A percentile compares a stretch with the other conserved stretches of the same genome.
These are phyloP conservation scores for Alternaria angustiovoidea DNA, from an alignment of 2,329 filamentous ascomycete species.

Conservation along the genomic window DNA sequence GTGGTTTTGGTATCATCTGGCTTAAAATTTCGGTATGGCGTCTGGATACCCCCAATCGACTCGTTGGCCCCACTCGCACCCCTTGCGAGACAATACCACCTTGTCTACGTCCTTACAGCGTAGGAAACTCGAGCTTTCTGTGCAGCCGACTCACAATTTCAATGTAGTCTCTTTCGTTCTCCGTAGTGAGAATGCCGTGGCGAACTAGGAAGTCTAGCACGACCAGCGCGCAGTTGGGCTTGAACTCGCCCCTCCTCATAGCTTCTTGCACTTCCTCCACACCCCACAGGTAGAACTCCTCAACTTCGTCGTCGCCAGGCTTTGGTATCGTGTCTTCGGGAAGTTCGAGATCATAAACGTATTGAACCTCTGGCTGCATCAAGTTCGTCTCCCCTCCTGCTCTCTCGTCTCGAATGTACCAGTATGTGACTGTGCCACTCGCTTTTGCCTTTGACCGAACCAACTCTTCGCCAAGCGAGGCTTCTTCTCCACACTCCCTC, in stretches of 20 bases:
- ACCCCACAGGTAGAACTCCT: slow-evolving; percentile 79
- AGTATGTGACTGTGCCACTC: slow-evolving; percentile 81
- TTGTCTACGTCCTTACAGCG: slow-evolving; percentile 35
- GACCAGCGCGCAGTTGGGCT: slow-evolving; percentile 88
- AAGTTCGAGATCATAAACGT: slow-evolving; percentile 87
- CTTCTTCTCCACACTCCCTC: slow-evolving; percentile 89
- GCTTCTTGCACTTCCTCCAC: slow-evolving; percentile 78
- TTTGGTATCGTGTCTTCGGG: slow-evolving; percentile 71
- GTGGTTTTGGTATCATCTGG: slow-evolving; percentile 40
- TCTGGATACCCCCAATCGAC: slow-evolving; percentile 44
- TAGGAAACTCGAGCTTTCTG: slow-evolving; percentile 78
- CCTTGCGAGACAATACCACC: background rate
- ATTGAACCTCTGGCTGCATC: slow-evolving; percentile 90
- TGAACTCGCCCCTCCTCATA: slow-evolving; percentile 78
- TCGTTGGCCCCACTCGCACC: slow-evolving; percentile 17
- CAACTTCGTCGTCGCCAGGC: slow-evolving; percentile 89
- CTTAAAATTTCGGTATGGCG: slow-evolving; percentile 38
- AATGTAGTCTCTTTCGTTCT: slow-evolving; percentile 80
- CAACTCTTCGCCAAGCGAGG: slow-evolving; percentile 74
- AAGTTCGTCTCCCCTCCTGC: slow-evolving; percentile 82
- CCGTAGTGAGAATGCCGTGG: slow-evolving; percentile 78
- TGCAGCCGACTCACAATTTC: slow-evolving; percentile 80
- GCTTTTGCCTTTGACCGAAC: slow-evolving; percentile 68
- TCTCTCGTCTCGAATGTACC: slow-evolving; percentile 77
- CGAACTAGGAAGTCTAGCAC: slow-evolving; percentile 90